phyloP scores from a whole-genome alignment of 2,329 filamentous ascomycete species.

The Tolypocladium ovalisporum region DNA sequence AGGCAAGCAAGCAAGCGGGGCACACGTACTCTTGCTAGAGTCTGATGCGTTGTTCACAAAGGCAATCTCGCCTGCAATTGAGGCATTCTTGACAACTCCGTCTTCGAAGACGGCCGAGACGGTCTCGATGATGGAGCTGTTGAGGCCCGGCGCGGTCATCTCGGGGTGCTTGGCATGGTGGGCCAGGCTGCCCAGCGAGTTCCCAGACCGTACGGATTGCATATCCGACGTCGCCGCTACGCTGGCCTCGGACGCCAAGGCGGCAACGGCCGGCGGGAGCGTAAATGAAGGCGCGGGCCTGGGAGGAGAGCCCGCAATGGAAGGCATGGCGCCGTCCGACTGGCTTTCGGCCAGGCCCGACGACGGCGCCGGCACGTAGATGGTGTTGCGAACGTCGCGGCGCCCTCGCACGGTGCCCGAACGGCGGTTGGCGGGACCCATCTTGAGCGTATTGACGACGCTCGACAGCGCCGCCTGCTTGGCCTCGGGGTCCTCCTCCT shows the following conservation, averaged over 20 bases:
- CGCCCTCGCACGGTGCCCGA: constrained; percentile 74
- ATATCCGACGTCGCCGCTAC: constrained; percentile 61
- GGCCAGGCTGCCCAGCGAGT: constrained; percentile 59
- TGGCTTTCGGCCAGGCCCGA: constrained; percentile 22
- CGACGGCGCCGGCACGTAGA: constrained; percentile 53
- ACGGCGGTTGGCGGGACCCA: constrained; percentile 55
- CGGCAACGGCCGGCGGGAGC: constrained; percentile 37
- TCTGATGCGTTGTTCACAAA: constrained; percentile 61
- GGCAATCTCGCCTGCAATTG: constrained; percentile 80
- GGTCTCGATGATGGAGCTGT: constrained; percentile 82
- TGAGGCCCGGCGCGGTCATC: constrained; percentile 67
- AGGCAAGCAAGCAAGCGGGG: too few relatives aligned
- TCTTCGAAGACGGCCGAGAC: constrained; percentile 78
- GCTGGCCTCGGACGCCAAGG: constrained; percentile 53
- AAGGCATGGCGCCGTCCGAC: constrained; percentile 12
- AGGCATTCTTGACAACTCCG: constrained; percentile 58
- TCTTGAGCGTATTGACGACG: constrained; percentile 61
- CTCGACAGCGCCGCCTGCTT: constrained; percentile 64
- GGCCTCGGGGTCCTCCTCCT: constrained; percentile 65
- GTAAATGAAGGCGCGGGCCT: constrained; percentile 9
- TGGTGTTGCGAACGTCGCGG: constrained; percentile 83
- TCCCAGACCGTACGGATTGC: constrained; percentile 81
- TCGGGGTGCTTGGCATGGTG: constrained; percentile 74
- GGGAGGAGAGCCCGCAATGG: constrained; percentile 6
- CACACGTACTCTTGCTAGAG: constrained; percentile 37